phyloP scores from a whole-genome alignment of 2,329 filamentous ascomycete genomes.

The Ascocoryne sarcoides region DNA sequence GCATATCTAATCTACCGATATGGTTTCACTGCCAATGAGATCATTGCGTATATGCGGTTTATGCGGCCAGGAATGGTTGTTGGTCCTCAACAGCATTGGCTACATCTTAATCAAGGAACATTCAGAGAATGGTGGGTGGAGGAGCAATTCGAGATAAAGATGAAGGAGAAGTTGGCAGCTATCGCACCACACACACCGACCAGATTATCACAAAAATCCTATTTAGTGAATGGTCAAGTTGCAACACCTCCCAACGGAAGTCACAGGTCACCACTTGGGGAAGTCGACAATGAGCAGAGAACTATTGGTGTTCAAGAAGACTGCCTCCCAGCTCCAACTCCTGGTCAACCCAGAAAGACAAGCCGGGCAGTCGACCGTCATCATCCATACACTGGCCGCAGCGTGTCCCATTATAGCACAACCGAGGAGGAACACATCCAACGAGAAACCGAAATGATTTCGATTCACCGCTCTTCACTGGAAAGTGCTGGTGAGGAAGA shows the following conservation, averaged over 20 bases:
- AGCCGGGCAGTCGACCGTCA: conserved; percentile 64
- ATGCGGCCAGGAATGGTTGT: conserved; percentile 99
- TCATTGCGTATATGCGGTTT: conserved; percentile 97
- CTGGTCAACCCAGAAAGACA: conserved; percentile 88
- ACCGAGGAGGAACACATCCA: conserved; percentile 41
- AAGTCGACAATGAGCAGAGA: conserved; percentile 71
- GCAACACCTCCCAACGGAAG: conserved; percentile 79
- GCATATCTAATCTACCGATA: conserved; percentile 97
- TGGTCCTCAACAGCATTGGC: conserved; percentile 96
- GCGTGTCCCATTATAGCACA: conserved; percentile 35
- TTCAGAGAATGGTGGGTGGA: conserved; percentile 98
- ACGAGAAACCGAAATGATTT: conserved; percentile 49
- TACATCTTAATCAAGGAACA: conserved; percentile 90
- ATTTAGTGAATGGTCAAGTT: conserved; percentile 53
- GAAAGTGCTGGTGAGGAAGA: conserved; percentile 72
- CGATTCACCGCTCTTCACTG: conserved; percentile 52
- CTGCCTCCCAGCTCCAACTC: conserved; percentile 88
- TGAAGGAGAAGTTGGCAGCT: conserved; percentile 44
- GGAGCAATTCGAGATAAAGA: conserved; percentile 40
- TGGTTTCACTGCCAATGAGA: conserved; percentile 93
- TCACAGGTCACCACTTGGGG: conserved; percentile 78
- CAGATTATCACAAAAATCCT: conserved; percentile 49
- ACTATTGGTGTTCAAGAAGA: conserved; percentile 70
- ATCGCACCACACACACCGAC: conserved; percentile 49
- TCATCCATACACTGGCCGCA: conserved; percentile 57